Percentiles rank a stretch among this genome's conserved stretches.
phyloP scores from a whole-genome alignment of 2,329 filamentous ascomycete species.

The Claviceps sp. region DNA sequence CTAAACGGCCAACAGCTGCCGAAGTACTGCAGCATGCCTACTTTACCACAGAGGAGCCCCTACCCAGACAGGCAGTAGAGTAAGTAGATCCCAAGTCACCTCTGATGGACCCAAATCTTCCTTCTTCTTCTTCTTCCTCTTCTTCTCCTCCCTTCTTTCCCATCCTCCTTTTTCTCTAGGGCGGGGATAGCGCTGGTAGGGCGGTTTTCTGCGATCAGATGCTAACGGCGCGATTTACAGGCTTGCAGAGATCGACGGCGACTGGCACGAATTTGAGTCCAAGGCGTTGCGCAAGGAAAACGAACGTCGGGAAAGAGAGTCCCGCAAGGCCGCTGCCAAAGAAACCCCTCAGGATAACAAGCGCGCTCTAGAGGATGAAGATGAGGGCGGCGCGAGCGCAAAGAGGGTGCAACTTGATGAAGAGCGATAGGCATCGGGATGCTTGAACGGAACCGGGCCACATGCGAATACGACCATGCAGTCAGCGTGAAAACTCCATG shows the following conservation, averaged over 20 bases:
- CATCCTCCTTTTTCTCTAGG: neutral
- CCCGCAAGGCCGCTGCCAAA: constrained; percentile 28
- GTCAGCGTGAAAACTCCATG: no score
- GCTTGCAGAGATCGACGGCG: constrained; percentile 69
- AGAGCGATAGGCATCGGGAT: constrained; percentile 3
- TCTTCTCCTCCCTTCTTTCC: neutral
- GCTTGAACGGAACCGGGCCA: neutral
- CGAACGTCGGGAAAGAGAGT: constrained; percentile 49
- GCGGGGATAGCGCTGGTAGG: no score
- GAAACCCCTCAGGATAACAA: constrained; percentile 27
- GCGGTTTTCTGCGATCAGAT: neutral
- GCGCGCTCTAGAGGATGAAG: constrained; percentile 17
- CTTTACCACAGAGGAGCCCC: constrained; percentile 71
- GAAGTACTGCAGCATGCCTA: constrained; percentile 80
- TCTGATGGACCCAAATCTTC: neutral
- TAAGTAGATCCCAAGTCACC: constrained; percentile 32
- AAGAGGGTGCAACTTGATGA: constrained; percentile 22
- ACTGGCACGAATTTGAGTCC: constrained; percentile 98
- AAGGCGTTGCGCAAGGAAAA: constrained; percentile 89
- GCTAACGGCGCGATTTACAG: constrained; percentile 24
- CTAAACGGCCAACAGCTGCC: constrained; percentile 67
- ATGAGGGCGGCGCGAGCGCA: constrained; percentile 18
- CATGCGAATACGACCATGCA: no score
- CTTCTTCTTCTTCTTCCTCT: neutral
- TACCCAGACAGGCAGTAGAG: constrained; percentile 66